Percentiles rank a stretch among this genome's conserved stretches.
phyloP scores from a whole-genome alignment of 257 asterid species.

The Hygrophila difformis region DNA sequence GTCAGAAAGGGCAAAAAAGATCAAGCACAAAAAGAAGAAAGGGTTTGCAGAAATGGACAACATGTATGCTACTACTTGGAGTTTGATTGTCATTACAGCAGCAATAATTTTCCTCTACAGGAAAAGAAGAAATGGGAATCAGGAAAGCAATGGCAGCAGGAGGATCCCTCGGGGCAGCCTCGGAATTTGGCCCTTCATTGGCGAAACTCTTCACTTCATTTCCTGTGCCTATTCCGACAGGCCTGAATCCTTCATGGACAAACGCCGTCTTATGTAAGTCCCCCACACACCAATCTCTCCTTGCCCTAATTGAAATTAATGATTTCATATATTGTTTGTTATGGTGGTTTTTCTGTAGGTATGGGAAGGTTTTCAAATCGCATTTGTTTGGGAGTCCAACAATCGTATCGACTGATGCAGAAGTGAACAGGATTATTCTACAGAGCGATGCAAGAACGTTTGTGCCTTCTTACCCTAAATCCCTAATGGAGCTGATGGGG shows the following conservation, averaged over 20 bases:
- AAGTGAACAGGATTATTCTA: conserved; percentile 61
- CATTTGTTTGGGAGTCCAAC: conserved; percentile 84
- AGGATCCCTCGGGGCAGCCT: conserved; percentile 59
- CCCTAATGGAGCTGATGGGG: conserved; percentile 80
- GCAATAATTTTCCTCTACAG: conserved; percentile 21
- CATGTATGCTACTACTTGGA: conserved; percentile 13
- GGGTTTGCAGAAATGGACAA: conserved; percentile 22
- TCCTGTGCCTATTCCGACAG: conserved; percentile 66
- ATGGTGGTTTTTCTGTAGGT: conserved; percentile 24
- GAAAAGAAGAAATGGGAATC: conserved; percentile 4
- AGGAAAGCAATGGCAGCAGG: conserved; percentile 8
- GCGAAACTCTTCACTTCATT: conserved; percentile 81
- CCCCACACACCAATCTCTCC: too few relatives aligned
- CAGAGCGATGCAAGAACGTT: conserved; percentile 78
- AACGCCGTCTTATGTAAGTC: conserved; percentile 65
- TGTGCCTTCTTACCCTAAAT: conserved; percentile 81
- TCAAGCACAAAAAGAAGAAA: conserved; percentile 1
- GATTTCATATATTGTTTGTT: neutral
- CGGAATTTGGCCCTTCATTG: conserved; percentile 72
- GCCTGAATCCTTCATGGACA: conserved; percentile 65
- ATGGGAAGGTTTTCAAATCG: conserved; percentile 83
- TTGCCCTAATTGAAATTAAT: too few relatives aligned
- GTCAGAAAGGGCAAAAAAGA: conserved; percentile 9
- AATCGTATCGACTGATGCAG: conserved; percentile 80
- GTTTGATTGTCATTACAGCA: conserved; percentile 23